phyloP scores from a whole-genome alignment of 177 flowering plant genomes.

The Vitis hybrid region DNA sequence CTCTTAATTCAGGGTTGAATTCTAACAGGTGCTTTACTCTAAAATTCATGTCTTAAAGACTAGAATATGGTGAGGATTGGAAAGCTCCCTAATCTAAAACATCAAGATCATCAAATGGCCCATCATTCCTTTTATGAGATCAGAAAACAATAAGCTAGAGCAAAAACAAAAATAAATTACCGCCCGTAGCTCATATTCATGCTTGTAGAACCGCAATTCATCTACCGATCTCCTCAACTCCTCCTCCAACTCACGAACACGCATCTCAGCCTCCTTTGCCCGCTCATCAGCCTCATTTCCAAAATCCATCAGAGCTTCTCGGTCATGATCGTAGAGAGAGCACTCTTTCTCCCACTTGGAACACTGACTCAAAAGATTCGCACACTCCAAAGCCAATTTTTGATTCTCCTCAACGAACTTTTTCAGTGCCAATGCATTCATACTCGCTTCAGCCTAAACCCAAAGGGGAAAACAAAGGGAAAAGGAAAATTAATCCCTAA shows the following conservation, averaged over 20 bases:
- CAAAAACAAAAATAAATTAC: constrained; percentile 22
- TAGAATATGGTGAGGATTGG: no score
- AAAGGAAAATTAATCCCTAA: background rate
- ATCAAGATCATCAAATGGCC: no score
- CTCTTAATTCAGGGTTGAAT: no score
- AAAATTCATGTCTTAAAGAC: no score
- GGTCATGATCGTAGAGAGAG: constrained; percentile 70
- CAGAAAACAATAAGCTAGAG: background rate
- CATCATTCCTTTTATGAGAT: background rate
- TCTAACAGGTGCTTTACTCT: no score
- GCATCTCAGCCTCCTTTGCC: constrained; percentile 71
- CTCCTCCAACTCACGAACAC: constrained; percentile 58
- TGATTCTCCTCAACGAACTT: constrained; percentile 89
- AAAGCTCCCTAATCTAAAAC: no score
- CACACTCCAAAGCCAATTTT: constrained; percentile 66
- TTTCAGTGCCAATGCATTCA: constrained; percentile 85
- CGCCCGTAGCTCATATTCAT: constrained; percentile 24
- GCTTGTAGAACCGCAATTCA: constrained; percentile 47
- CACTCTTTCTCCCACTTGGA: constrained; percentile 76
- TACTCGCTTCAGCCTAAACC: constrained; percentile 69
- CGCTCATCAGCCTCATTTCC: constrained; percentile 90
- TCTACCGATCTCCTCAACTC: constrained; percentile 39
- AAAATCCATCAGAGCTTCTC: constrained; percentile 93
- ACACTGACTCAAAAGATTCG: constrained; percentile 49
- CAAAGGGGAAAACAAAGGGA: background rate